Evolutionary conservation across 306 rosid species (phyloP), one percentile per base, ranked within the genome.

Genomic region (Albizia julibrissin): DNA sequence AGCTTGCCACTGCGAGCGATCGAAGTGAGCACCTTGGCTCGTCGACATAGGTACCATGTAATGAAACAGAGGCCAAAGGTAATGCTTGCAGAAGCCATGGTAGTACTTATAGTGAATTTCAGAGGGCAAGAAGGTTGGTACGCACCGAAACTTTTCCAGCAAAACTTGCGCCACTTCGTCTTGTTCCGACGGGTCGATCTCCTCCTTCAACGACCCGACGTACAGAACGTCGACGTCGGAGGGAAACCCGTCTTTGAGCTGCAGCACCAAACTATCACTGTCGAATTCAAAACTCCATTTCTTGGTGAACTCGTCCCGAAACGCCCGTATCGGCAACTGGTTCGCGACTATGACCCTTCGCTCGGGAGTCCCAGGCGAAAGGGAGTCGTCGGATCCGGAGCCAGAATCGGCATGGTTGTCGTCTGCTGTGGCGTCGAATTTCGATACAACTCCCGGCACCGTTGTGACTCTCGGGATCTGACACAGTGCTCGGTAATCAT

Each of bases 61-160:
- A 82, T 91, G 94, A 43, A 91, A 91, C 24, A 91, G 85, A 27
- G 91, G 94, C 94, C 94, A 91, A 75, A 91, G 74, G 39, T 91
- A 89, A 85, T 89, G 94, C 82, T 91, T 91, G 66, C 94, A 91
- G 56, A 91, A 91, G 49, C 94, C 94, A 70, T 89, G 91, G 58
- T 91, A 91, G 79, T 89, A 91, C 80, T 83, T 91, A 0, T 82
- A 42, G 82, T 87, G 79, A 42, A 89, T 86, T 22, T 89, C 91
- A 13, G 79, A 14, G 0, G 94, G 94, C 62, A 91, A 74, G 74
- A 91, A 91, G 0, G 94, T 92, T 0, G 94, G 94, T 31, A 91
- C 94, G 47, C 94, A 89, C 83, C 88, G 88, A 46, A 91, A 91
- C 85, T 85, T 87, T 31, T 91, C 94, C 77, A 91, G 86, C 80